Base-by-base conservation (phyloP, 306 rosid genomes). In the Glycine soja region DNA sequence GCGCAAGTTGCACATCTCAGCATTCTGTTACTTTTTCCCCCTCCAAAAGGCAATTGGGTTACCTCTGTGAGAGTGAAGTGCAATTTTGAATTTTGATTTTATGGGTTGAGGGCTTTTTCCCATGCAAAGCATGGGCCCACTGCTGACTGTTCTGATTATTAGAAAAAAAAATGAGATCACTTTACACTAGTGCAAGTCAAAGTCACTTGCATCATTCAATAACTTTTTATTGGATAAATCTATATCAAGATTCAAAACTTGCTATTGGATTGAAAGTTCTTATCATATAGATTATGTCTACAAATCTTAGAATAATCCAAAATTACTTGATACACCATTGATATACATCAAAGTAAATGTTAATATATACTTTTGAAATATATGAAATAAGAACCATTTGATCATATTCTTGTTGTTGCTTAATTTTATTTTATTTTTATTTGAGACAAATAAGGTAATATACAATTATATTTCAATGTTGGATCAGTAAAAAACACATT, bases 401-500 rank as follows among this genome's bases (percentile, higher is more conserved):
- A 67, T 16, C 5, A 45, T 68, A 68, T 15, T 16, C 13, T 66
- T n/a, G 14, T 46, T 42, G 36, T 43, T 45, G 15, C 73, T 3
- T 45, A 45, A 42, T 10, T 68, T 42, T 9, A 5, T 68, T 42
- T 9, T 16, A 42, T n/a, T n/a, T n/a, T n/a, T 8, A 43, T 16
- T 68, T 68, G 50, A 65, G 30, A 40, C 50, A 65, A 64, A 36
- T 1, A 12, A 30, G 15, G 24, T 7, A 36, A 65, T 65, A 38
- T 38, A 65, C 30, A 65, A 36, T 65, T 65, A 65, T 14, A 40
- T 65, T 64, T 65, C 12, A 38, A 38, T 6, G 70, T 64, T 38
- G 50, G 48, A 65, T 38, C 70, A 65, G 24, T 38, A 14, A 11
- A 62, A 61, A 11, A 62, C 65, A 62, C 7, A 62, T 0, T 62